Conservation (phyloP, 495 filamentous ascomycete species). For the Penicillium arizonense region DNA sequence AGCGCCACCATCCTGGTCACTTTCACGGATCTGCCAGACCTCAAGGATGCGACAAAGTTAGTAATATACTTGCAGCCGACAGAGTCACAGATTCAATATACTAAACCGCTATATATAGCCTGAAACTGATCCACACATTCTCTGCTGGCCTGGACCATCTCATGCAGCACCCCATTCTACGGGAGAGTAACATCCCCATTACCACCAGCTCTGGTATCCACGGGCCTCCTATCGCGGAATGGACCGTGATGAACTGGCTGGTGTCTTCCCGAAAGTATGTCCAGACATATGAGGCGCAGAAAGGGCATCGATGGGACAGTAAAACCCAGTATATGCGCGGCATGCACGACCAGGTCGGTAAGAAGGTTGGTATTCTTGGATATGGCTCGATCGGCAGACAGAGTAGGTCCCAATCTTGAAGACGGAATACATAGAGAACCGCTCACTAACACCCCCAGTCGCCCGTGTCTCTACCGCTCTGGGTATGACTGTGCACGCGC, state of each 20-base stretch:
- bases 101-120: constrained; percentile 31
- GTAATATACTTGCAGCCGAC: constrained; percentile 8
- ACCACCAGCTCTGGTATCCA: constrained; percentile 76
- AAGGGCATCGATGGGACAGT: constrained; percentile 38
- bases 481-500: constrained; percentile 80
- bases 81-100: neutral
- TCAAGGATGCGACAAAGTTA: constrained; percentile 20
- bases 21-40: constrained; percentile 49
- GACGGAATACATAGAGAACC: neutral
- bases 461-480: constrained; percentile 67
- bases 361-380: constrained; percentile 71
- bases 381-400: constrained; percentile 85
- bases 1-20: constrained; percentile 66
- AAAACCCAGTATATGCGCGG: constrained; percentile 11
- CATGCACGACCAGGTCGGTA: constrained; percentile 51
- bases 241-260: constrained; percentile 58
- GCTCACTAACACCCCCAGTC: constrained; percentile 27
- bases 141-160: constrained; percentile 75
- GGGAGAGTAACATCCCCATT: constrained; percentile 59
- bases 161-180: constrained; percentile 60
- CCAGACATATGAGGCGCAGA: constrained; percentile 43
- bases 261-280: constrained; percentile 55
- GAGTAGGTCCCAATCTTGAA: constrained; percentile 21
- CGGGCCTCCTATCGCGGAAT: constrained; percentile 84
- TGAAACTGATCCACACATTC: constrained; percentile 72